Evolutionary conservation across 2,329 filamentous ascomycete genomes (phyloP).

Genomic region (Hymenoscyphus infarciens): DNA sequence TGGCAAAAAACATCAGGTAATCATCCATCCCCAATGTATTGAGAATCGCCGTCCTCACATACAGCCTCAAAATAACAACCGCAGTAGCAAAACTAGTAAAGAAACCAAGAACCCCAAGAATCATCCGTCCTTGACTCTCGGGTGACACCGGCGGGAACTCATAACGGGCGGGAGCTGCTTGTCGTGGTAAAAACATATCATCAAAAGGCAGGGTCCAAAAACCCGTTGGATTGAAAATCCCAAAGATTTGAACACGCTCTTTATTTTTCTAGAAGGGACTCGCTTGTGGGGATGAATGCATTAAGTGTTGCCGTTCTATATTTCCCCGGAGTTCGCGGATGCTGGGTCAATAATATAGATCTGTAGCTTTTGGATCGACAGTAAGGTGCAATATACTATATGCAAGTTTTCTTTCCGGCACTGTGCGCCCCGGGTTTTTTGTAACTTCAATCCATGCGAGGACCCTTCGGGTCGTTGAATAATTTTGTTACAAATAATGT

Average conservation of each 20-base stretch:
- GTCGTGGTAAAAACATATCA: conserved; percentile 18
- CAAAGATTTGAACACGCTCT: conserved; percentile 8
- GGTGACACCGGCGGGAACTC: conserved; percentile 16
- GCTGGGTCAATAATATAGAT: conserved; percentile 13
- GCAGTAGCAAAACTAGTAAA: conserved; percentile 38
- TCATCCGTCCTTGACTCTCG: conserved; percentile 36
- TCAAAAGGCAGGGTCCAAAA: background rate
- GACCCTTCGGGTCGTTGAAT: conserved; percentile 11
- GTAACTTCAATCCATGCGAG: conserved; percentile 14
- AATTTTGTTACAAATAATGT: background rate
- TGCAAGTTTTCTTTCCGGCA: conserved; percentile 14
- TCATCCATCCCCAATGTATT: conserved; percentile 47
- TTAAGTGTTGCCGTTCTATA: conserved; percentile 7
- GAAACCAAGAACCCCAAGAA: conserved; percentile 39
- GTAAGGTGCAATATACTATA: conserved; percentile 11
- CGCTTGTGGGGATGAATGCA: conserved; percentile 2
- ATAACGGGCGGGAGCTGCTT: conserved; percentile 3
- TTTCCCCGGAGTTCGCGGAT: conserved; percentile 1
- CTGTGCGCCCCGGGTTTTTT: conserved; percentile 17
- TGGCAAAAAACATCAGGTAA: conserved; percentile 38
- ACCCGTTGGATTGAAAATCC: conserved; percentile 2
- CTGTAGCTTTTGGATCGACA: conserved; percentile 15
- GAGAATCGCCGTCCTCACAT: conserved; percentile 44
- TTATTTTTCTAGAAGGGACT: conserved; percentile 3
- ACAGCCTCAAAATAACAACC: conserved; percentile 40